Evolutionary conservation across 352 stramenopile species (phyloP).

Genomic region (Phytophthora podocarpi): DNA sequence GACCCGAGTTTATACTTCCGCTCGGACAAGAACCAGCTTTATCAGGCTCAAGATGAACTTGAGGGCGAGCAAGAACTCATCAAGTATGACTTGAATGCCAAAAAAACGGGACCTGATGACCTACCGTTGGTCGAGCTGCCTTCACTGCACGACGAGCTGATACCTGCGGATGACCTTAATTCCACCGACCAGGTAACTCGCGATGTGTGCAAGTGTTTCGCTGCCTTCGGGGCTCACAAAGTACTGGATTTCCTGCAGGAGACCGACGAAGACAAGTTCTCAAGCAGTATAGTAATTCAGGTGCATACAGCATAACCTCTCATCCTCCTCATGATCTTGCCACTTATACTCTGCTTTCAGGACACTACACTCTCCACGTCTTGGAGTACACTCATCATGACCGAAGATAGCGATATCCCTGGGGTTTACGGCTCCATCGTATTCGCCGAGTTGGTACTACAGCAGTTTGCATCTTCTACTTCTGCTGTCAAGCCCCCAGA

Average conservation of each 20-base stretch:
- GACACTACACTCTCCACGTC: conserved; percentile 2
- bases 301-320: neutral
- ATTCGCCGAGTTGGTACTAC: conserved; percentile 48
- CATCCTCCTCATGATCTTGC: neutral
- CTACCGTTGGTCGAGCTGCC: conserved; percentile 7
- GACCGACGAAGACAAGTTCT: conserved; percentile 41
- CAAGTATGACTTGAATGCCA: neutral
- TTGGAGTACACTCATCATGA: conserved; percentile 3
- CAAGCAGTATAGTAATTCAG: conserved; percentile 1
- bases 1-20: conserved; percentile 43
- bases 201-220: neutral
- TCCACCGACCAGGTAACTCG: conserved; percentile 4
- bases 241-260: neutral
- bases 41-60: conserved; percentile 1
- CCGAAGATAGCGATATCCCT: conserved; percentile 27
- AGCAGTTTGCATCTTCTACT: neutral
- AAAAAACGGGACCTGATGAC: conserved; percentile 1
- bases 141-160: conserved; percentile 5
- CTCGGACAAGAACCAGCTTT: conserved; percentile 8
- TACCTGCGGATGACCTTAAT: neutral
- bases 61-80: conserved; percentile 7
- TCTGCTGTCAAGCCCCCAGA: neutral
- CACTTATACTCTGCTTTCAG: neutral
- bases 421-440: conserved; percentile 47
- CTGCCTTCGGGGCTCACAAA: neutral